Evolutionary conservation across 495 filamentous ascomycete species (phyloP).

Genomic region (Penicillium robsamsonii): DNA sequence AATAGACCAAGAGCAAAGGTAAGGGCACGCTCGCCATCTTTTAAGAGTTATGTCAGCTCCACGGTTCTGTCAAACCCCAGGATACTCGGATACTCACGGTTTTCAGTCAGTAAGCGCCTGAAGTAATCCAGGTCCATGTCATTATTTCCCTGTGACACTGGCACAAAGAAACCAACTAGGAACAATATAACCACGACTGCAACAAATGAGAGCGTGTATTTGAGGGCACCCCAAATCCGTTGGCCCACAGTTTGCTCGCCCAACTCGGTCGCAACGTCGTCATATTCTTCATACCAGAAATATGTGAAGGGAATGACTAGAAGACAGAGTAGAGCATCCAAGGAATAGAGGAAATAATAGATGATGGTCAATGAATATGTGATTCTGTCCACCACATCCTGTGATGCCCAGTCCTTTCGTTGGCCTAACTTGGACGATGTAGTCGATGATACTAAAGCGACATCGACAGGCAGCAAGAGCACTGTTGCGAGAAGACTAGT

Average conservation of each 20-base stretch:
- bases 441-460: conserved; percentile 90
- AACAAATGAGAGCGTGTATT: conserved; percentile 87
- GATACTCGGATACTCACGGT: conserved; percentile 54
- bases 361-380: conserved; percentile 76
- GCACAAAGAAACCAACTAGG: conserved; percentile 89
- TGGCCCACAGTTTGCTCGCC: conserved; percentile 66
- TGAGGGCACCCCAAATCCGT: conserved; percentile 76
- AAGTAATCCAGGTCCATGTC: conserved; percentile 85
- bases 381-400: conserved; percentile 71
- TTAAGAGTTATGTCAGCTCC: conserved; percentile 7
- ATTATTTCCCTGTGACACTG: conserved; percentile 61
- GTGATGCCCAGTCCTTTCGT: conserved; percentile 93
- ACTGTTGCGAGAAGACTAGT: conserved; percentile 87
- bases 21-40: conserved; percentile 85
- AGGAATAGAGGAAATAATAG: conserved; percentile 88
- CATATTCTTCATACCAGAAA: conserved; percentile 97
- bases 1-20: conserved; percentile 85
- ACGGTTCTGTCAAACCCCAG: background rate
- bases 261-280: conserved; percentile 76
- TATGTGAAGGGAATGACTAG: conserved; percentile 92
- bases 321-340: conserved; percentile 89
- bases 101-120: conserved; percentile 76
- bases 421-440: conserved; percentile 69
- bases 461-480: conserved; percentile 89
- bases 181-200: conserved; percentile 78